These are phyloP conservation scores for Pharus latifolius DNA, from an alignment of 176 grass and related monocot species.

Conservation along the genomic window DNA sequence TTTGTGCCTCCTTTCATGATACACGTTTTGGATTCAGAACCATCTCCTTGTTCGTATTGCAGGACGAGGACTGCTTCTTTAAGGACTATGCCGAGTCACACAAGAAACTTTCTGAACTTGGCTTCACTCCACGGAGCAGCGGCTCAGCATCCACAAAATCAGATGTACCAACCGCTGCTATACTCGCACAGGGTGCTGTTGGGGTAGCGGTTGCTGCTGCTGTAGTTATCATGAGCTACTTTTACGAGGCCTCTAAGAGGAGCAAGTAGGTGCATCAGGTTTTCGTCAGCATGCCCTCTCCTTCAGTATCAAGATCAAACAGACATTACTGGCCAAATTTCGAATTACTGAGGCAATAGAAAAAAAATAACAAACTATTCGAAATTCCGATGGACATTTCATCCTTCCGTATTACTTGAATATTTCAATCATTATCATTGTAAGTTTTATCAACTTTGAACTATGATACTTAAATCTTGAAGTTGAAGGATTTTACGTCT, in stretches of 20 bases:
- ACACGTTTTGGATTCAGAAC: slow-evolving; percentile 9
- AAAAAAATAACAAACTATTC: not conserved
- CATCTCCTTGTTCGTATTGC: not conserved
- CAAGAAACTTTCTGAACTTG: slow-evolving; percentile 89
- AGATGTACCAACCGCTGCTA: slow-evolving; percentile 18
- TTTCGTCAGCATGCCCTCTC: not conserved
- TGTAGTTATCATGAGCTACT: slow-evolving; percentile 56
- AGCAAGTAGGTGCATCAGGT: slow-evolving; percentile 29
- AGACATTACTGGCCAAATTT: too few species aligned
- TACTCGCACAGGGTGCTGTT: slow-evolving; percentile 65
- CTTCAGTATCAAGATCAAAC: slow-evolving; percentile 12
- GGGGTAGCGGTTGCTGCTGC: slow-evolving; percentile 75
- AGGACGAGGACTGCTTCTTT: slow-evolving; percentile 92
- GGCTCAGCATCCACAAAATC: slow-evolving; percentile 36
- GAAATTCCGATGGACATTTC: not conserved
- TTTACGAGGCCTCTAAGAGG: slow-evolving; percentile 60
- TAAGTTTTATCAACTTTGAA: too few species aligned
- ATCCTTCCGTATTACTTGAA: too few species aligned
- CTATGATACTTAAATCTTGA: too few species aligned
- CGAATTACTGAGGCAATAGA: not conserved
- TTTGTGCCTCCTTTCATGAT: not conserved
- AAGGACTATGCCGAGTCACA: slow-evolving; percentile 89
- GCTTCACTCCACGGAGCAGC: slow-evolving; percentile 39
- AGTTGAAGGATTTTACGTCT: too few species aligned
- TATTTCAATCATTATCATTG: too few species aligned